phyloP scores from a whole-genome alignment of 306 rosid species.

The Prunus salicina region DNA sequence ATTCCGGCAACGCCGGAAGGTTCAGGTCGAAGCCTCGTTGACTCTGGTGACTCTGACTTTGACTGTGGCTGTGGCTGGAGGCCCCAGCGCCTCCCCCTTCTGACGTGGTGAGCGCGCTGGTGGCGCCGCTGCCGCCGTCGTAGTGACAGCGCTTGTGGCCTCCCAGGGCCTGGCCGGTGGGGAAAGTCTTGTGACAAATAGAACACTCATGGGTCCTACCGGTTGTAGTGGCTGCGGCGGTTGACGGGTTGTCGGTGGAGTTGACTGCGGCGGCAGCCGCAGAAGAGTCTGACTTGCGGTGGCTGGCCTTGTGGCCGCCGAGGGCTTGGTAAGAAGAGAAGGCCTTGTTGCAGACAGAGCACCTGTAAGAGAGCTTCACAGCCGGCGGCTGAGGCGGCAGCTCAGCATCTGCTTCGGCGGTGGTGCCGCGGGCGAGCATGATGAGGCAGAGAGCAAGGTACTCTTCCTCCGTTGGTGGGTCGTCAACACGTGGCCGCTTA shows the following conservation, averaged over 20 bases:
- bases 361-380: conserved; percentile 42
- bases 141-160: conserved; percentile 98
- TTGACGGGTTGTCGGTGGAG: conserved; percentile 2
- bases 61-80: conserved; percentile 37
- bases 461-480: conserved; percentile 63
- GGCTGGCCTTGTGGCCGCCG: conserved; percentile 96
- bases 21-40: conserved; percentile 71
- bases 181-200: conserved; percentile 79
- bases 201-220: conserved; percentile 70
- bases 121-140: conserved; percentile 52
- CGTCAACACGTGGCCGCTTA: conserved; percentile 45
- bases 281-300: conserved; percentile 47
- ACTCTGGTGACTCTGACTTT: conserved; percentile 26
- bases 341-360: conserved; percentile 67
- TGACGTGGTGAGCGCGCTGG: conserved; percentile 35
- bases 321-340: conserved; percentile 86
- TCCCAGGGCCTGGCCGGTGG: conserved; percentile 90
- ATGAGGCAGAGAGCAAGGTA: conserved; percentile 95
- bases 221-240: background rate
- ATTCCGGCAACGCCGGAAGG: conserved; percentile 75
- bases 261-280: conserved; percentile 17
- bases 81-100: conserved; percentile 44
- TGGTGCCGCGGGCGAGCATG: conserved; percentile 73
- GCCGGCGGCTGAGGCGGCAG: conserved; percentile 20
- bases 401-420: background rate